phyloP scores from a whole-genome alignment of 306 rosid species.

The Fagus sylvatica region DNA sequence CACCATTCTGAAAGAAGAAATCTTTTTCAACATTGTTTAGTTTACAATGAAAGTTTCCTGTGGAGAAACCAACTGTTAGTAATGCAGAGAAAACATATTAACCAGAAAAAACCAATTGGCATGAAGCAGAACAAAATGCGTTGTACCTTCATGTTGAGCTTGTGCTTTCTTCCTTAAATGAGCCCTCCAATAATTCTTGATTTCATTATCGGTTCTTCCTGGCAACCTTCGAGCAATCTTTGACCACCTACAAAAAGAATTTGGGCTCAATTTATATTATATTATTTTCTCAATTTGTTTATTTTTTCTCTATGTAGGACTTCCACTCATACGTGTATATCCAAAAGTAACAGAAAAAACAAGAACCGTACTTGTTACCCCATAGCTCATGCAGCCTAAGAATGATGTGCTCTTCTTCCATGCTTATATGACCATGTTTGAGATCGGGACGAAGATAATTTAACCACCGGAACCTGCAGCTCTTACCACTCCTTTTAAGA shows the following conservation, averaged over 20 bases:
- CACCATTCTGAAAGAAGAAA: constrained; percentile 12
- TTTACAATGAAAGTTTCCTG: constrained; percentile 28
- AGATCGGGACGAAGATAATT: constrained; percentile 79
- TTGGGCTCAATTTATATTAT: too few species aligned
- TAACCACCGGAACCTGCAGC: constrained; percentile 83
- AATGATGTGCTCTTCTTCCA: constrained; percentile 57
- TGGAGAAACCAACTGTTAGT: not conserved
- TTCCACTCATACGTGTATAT: not conserved
- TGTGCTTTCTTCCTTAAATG: constrained; percentile 44
- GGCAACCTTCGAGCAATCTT: constrained; percentile 66
- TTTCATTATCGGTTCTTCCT: constrained; percentile 71
- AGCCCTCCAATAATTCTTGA: constrained; percentile 77
- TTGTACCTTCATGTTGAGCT: constrained; percentile 39
- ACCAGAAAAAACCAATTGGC: not conserved
- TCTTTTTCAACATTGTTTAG: constrained; percentile 22
- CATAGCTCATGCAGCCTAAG: constrained; percentile 63
- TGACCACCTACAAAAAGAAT: constrained; percentile 52
- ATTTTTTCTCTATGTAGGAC: too few species aligned
- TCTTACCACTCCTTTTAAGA: constrained; percentile 74
- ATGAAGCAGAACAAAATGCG: not conserved
- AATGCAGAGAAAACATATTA: not conserved
- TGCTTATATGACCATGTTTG: constrained; percentile 49
- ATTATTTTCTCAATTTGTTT: too few species aligned
- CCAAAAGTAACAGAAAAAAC: not conserved
- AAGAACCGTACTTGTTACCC: constrained; percentile 77